Evolutionary conservation across 192 early-diverging fungal genomes (phyloP).

Genomic region (Gryganskiella cystojenkinii): DNA sequence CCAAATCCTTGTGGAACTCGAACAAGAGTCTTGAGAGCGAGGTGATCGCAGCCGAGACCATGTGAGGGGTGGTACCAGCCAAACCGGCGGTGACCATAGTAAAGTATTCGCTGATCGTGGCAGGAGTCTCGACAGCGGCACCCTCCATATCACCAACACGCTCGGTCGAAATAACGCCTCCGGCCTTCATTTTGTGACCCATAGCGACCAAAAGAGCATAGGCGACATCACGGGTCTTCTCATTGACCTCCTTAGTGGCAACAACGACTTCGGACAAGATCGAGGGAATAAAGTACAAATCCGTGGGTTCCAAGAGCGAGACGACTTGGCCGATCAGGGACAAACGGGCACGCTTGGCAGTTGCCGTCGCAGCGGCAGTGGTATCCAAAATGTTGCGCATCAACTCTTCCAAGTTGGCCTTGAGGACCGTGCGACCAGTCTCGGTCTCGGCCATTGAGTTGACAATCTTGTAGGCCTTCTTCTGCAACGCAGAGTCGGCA

Average conservation of each 20-base stretch:
- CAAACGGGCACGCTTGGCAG: slow-evolving; percentile 88
- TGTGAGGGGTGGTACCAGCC: slow-evolving; percentile 88
- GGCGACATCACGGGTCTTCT: slow-evolving; percentile 83
- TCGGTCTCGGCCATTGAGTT: slow-evolving; percentile 63
- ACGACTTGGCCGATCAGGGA: slow-evolving; percentile 72
- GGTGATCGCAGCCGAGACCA: slow-evolving; percentile 93
- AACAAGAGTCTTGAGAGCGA: slow-evolving; percentile 88
- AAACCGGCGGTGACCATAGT: slow-evolving; percentile 96
- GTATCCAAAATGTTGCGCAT: slow-evolving; percentile 77
- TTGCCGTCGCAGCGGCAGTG: slow-evolving; percentile 67
- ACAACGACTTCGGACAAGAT: slow-evolving; percentile 93
- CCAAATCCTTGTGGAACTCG: slow-evolving; percentile 87
- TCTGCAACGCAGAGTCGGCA: slow-evolving; percentile 83
- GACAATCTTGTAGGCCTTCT: slow-evolving; percentile 95
- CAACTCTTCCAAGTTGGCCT: slow-evolving; percentile 68
- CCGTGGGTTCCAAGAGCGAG: slow-evolving; percentile 67
- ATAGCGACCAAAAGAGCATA: slow-evolving; percentile 90
- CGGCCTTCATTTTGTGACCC: slow-evolving; percentile 90
- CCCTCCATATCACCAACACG: slow-evolving; percentile 57
- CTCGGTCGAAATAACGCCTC: slow-evolving; percentile 59
- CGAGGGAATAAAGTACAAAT: slow-evolving; percentile 88
- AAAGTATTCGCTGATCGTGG: slow-evolving; percentile 83
- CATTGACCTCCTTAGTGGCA: slow-evolving; percentile 92
- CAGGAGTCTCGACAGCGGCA: slow-evolving; percentile 43
- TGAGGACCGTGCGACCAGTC: slow-evolving; percentile 56